Conservation (phyloP, 2,329 filamentous ascomycete genomes). For the Thielaviopsis ethacetica region DNA sequence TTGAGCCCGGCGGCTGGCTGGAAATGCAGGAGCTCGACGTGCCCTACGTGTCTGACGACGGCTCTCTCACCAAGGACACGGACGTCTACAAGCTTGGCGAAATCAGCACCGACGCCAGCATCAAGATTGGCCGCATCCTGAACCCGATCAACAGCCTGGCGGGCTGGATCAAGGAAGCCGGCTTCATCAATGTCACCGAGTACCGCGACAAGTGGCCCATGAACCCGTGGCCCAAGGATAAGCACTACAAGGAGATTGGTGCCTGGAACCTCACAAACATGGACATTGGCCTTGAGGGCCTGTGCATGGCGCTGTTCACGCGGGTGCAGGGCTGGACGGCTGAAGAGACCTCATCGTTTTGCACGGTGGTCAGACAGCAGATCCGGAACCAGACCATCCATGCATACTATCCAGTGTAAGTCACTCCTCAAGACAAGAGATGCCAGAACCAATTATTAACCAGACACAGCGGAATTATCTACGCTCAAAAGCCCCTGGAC, state of each 20-base stretch:
- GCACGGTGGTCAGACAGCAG: conserved; percentile 13
- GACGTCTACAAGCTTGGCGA: no score
- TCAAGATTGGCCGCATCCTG: no score
- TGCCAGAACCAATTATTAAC: no score
- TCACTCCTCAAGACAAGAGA: no score
- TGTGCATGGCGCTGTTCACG: conserved; percentile 16
- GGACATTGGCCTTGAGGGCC: conserved; percentile 14
- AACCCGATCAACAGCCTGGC: no score
- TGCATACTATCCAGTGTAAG: conserved; percentile 12
- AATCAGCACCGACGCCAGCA: no score
- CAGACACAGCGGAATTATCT: not conserved
- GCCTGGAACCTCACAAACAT: conserved; percentile 14
- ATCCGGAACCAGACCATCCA: conserved; percentile 14
- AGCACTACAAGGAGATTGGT: conserved; percentile 18
- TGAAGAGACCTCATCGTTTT: conserved; percentile 13
- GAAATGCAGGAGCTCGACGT: conserved; percentile 28
- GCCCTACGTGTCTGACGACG: conserved; percentile 25
- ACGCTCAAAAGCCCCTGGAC: not conserved
- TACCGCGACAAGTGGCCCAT: no score
- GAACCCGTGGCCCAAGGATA: not conserved
- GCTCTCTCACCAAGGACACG: conserved; percentile 16
- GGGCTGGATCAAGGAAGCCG: no score
- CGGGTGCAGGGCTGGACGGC: conserved; percentile 14
- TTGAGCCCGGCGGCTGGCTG: conserved; percentile 28
- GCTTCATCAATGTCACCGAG: no score